phyloP scores from a whole-genome alignment of 2,329 filamentous ascomycete genomes.

The Stachybotrys chlorohalonatus region DNA sequence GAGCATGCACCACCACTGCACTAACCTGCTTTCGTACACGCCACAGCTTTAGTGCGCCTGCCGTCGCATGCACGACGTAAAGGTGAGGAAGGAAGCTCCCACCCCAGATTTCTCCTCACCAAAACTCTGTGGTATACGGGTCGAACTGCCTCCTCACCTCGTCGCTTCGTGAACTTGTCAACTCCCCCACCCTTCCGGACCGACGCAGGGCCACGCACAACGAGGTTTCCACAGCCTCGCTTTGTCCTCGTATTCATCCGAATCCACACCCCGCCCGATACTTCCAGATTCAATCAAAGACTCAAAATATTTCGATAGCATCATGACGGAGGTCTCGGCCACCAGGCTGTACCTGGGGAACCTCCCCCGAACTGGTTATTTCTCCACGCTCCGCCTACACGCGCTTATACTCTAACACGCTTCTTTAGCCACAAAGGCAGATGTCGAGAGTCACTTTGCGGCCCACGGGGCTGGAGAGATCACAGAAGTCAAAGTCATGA shows the following conservation, averaged over 20 bases:
- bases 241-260: background rate
- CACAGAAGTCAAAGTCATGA: conserved; percentile 99
- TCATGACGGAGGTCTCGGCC: conserved; percentile 82
- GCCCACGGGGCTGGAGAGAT: conserved; percentile 96
- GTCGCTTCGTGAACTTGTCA: background rate
- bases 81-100: background rate
- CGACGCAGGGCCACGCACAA: too few relatives aligned
- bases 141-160: background rate
- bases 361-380: conserved; percentile 82
- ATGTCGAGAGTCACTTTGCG: conserved; percentile 92
- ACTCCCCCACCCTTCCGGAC: background rate
- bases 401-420: conserved; percentile 30
- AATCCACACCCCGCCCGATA: conserved; percentile 6
- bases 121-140: background rate
- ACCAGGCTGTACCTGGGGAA: conserved; percentile 97
- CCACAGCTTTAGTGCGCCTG: background rate
- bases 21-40: background rate
- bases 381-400: background rate
- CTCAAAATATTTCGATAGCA: conserved; percentile 16
- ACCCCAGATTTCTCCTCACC: background rate
- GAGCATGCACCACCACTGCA: background rate
- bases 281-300: background rate
- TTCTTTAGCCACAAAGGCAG: conserved; percentile 81
- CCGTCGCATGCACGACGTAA: background rate
- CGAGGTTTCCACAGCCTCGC: too few relatives aligned